These are phyloP conservation scores for Populus deltoides DNA, from an alignment of 345 rosid species.

Conservation along the genomic window DNA sequence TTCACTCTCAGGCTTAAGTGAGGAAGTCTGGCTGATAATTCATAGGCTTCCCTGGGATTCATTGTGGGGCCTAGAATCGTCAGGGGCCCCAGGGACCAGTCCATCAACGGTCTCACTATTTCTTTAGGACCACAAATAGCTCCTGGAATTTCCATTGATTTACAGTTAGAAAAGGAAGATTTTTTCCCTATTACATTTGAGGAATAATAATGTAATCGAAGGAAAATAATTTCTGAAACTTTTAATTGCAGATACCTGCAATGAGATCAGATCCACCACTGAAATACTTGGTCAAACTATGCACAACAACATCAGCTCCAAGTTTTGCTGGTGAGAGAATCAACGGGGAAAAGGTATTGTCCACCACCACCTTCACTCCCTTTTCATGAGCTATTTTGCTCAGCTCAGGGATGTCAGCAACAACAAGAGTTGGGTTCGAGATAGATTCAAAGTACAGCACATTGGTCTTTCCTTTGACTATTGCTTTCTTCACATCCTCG, in stretches of 20 bases:
- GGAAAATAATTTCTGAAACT: too few species aligned
- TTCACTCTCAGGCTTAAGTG: neutral
- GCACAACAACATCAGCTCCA: slow-evolving; percentile 93
- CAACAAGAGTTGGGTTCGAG: slow-evolving; percentile 77
- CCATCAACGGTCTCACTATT: neutral
- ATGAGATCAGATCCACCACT: slow-evolving; percentile 97
- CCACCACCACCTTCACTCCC: slow-evolving; percentile 75
- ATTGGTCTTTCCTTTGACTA: slow-evolving; percentile 64
- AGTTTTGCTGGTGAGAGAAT: slow-evolving; percentile 82
- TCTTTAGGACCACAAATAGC: too few species aligned
- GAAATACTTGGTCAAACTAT: slow-evolving; percentile 87
- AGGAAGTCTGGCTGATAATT: neutral
- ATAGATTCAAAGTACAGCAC: slow-evolving; percentile 84
- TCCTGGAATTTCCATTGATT: neutral
- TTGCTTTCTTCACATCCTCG: slow-evolving; percentile 53
- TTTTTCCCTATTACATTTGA: neutral
- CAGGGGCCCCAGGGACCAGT: neutral
- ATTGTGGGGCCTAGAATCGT: neutral
- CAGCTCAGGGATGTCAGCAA: slow-evolving; percentile 70
- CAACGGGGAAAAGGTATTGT: slow-evolving; percentile 91
- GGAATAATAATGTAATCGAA: too few species aligned
- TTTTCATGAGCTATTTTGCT: slow-evolving; percentile 76
- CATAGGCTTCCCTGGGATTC: neutral
- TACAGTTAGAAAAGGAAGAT: neutral
- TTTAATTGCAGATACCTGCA: slow-evolving; percentile 51